A percentile compares a stretch with the other conserved stretches of the same genome.
These are phyloP conservation scores for Bauhinia variegata DNA, from an alignment of 306 rosid genomes.

Conservation along the genomic window DNA sequence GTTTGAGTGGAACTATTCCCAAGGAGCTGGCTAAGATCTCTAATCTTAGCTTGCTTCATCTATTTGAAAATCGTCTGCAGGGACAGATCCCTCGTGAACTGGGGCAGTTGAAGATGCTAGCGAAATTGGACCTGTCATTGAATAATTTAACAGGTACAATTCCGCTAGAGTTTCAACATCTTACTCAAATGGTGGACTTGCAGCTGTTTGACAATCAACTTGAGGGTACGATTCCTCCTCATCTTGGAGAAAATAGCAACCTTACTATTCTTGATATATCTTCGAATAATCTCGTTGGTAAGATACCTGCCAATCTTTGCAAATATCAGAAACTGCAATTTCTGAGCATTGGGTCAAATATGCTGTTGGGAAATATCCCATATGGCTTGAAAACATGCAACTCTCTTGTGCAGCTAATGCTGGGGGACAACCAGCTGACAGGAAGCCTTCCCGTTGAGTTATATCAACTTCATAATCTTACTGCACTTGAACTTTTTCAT, in stretches of 20 bases:
- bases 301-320: constrained; percentile 69
- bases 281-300: constrained; percentile 61
- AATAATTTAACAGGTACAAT: constrained; percentile 71
- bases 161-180: constrained; percentile 68
- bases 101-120: constrained; percentile 55
- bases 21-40: constrained; percentile 59
- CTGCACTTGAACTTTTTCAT: constrained; percentile 66
- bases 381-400: constrained; percentile 62
- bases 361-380: constrained; percentile 69
- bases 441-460: constrained; percentile 70
- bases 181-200: constrained; percentile 59
- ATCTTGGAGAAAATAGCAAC: constrained; percentile 56
- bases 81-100: constrained; percentile 68
- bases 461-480: constrained; percentile 61
- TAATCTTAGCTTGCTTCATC: constrained; percentile 64
- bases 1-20: constrained; percentile 62
- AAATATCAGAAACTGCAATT: constrained; percentile 54
- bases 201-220: constrained; percentile 76
- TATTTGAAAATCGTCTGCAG: constrained; percentile 66
- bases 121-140: constrained; percentile 58
- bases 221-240: constrained; percentile 72
- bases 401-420: constrained; percentile 73
- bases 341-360: constrained; percentile 77
- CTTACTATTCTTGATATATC: constrained; percentile 71
- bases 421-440: constrained; percentile 62